Evolutionary conservation across 495 filamentous ascomycete species (phyloP).

Genomic region (Xylaria palmicola): DNA sequence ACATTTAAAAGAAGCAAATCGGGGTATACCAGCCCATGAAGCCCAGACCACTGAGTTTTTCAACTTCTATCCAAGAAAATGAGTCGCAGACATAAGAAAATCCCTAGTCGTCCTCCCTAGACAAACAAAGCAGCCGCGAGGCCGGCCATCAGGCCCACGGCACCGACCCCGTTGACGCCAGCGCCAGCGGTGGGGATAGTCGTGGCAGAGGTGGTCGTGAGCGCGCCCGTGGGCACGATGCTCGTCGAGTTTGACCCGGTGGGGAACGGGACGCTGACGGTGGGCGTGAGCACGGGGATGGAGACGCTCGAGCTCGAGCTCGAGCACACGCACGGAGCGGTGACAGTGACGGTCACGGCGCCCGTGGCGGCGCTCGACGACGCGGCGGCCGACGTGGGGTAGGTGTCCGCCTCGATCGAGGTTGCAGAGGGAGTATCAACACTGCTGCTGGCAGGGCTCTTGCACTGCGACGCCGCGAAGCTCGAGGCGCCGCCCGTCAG

Average conservation of each 20-base stretch:
- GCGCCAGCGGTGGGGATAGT: constrained; percentile 37
- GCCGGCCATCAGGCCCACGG: constrained; percentile 29
- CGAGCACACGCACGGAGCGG: constrained; percentile 20
- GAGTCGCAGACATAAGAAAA: background rate
- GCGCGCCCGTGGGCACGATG: constrained; percentile 18
- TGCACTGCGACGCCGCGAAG: constrained; percentile 23
- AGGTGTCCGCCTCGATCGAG: constrained; percentile 14
- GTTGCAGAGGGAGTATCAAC: background rate
- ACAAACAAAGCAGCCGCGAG: constrained; percentile 22
- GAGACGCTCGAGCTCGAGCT: background rate
- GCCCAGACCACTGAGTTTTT: background rate
- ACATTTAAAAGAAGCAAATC: background rate
- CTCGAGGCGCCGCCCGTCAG: constrained; percentile 25
- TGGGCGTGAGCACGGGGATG: constrained; percentile 4
- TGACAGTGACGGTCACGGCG: constrained; percentile 20
- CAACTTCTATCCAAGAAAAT: background rate
- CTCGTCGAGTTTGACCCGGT: constrained; percentile 19
- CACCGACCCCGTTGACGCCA: constrained; percentile 26
- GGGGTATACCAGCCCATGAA: constrained; percentile 3
- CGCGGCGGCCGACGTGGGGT: background rate
- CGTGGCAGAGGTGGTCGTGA: constrained; percentile 18
- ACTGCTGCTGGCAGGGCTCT: background rate
- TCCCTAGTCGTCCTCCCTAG: background rate
- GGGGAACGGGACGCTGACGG: background rate
- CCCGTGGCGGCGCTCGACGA: background rate